Base-by-base conservation (phyloP, 208 protist genomes). In the Vickermania spadyakhi region DNA sequence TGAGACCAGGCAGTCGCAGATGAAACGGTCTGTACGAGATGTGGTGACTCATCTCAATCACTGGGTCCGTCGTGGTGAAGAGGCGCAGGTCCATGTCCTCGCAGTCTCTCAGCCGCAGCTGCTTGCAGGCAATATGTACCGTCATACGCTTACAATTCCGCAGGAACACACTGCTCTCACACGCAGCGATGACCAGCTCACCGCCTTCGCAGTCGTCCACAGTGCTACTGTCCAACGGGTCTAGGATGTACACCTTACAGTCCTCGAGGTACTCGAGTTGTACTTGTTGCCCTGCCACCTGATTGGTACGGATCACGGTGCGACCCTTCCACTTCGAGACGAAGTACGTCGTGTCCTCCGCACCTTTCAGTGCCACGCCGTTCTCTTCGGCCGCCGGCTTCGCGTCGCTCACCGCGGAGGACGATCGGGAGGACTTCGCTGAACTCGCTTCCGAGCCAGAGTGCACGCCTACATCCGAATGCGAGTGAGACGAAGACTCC, bases 181-280 rank as follows among this genome's bases (percentile, higher is more conserved):
- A 93, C 2, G 94, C 91, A 11, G 90, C 92, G 30, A 97, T 66
- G 55, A 97, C 69, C 29, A 97, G 77, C 68, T 89, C 72, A 65
- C 94, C 93, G 28, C 92, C 91, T 50, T 89, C 86, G 62, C 92
- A 97, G 72, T 94, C 85, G 70, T 97, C 94, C 41, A 95, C 82
- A 0, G 79, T 96, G 61, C 96, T 85, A 63, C 83, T 93, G 66
- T 94, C 89, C 28, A 93, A 64, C 31, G 81, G 63, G 68, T 97
- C 94, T 27, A 96, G 71, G 5, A 97, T 72, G 7, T 81, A 78
- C 0, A 96, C 79, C 1, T 66, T 77, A 62, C 91, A 97, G 72
- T 96, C 75, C 5, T 51, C 84, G 51, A 94, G 73, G 58, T 94
- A 86, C 66, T 96, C 82, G 49, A 97, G 42, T 62, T 94, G 84